These are phyloP conservation scores for Allium cepa DNA, from an alignment of 106 monocot species.

Conservation along the genomic window DNA sequence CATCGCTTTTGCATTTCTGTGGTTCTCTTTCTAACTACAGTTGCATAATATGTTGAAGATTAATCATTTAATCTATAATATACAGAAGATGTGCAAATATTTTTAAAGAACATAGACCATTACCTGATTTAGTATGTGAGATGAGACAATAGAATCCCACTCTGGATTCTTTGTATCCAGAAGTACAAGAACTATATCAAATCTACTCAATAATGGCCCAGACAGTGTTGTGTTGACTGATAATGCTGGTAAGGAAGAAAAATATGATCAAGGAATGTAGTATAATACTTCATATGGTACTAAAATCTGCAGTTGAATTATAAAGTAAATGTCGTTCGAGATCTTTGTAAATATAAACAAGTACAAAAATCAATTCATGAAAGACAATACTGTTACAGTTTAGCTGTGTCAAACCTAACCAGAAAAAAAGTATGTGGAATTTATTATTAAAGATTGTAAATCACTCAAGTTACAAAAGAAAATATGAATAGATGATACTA, in stretches of 20 bases:
- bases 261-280: background rate
- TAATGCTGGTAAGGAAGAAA: slow-evolving; percentile 50
- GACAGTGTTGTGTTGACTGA: slow-evolving; percentile 92
- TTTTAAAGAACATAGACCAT: background rate
- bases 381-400: too few species aligned
- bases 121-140: slow-evolving; percentile 90
- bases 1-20: slow-evolving; percentile 26
- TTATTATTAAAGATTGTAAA: too few species aligned
- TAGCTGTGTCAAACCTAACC: too few species aligned
- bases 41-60: slow-evolving; percentile 7
- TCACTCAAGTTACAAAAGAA: too few species aligned
- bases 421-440: too few species aligned
- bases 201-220: slow-evolving; percentile 94
- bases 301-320: too few species aligned
- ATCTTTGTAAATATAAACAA: too few species aligned
- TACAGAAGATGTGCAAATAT: background rate
- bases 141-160: slow-evolving; percentile 93
- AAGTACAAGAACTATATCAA: slow-evolving; percentile 95
- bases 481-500: too few species aligned
- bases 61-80: background rate
- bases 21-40: slow-evolving; percentile 38
- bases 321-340: too few species aligned
- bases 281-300: too few species aligned
- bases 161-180: slow-evolving; percentile 87
- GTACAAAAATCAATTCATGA: too few species aligned